Evolutionary conservation across 768 basidiomycete genomes (phyloP).

Genomic region (Termitomyces heimii): DNA sequence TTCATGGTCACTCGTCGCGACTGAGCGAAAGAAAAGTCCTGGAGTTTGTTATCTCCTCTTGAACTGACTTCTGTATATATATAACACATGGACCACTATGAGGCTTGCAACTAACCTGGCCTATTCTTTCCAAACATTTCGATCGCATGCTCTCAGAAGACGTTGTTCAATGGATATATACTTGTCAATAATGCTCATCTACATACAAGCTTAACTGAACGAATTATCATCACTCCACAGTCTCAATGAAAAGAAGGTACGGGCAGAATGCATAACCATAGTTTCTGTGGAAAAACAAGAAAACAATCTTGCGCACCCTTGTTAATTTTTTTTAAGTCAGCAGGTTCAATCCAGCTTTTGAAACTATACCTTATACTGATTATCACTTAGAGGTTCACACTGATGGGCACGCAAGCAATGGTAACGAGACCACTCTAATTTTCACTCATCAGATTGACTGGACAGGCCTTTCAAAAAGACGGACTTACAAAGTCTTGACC

Average conservation of each 20-base stretch:
- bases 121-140: neutral
- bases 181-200: neutral
- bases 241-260: neutral
- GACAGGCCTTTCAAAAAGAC: neutral
- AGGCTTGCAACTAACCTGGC: neutral
- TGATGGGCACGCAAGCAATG: conserved; percentile 34
- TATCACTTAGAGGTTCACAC: conserved; percentile 10
- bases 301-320: too few species aligned
- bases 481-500: conserved; percentile 23
- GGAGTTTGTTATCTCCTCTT: neutral
- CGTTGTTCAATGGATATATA: neutral
- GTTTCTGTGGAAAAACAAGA: neutral
- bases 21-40: neutral
- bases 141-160: neutral
- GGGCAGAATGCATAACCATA: neutral
- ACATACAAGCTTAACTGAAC: neutral
- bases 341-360: too few species aligned
- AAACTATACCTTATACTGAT: neutral
- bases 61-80: neutral
- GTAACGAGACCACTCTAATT: conserved; percentile 26
- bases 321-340: neutral
- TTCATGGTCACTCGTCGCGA: neutral
- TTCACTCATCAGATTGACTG: neutral
- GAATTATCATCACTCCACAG: neutral
- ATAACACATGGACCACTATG: neutral